Evolutionary conservation across 129 eudicot species (phyloP), one percentile per base, ranked within the genome.

Genomic region (Pseudognaphalium luteoalbum): DNA sequence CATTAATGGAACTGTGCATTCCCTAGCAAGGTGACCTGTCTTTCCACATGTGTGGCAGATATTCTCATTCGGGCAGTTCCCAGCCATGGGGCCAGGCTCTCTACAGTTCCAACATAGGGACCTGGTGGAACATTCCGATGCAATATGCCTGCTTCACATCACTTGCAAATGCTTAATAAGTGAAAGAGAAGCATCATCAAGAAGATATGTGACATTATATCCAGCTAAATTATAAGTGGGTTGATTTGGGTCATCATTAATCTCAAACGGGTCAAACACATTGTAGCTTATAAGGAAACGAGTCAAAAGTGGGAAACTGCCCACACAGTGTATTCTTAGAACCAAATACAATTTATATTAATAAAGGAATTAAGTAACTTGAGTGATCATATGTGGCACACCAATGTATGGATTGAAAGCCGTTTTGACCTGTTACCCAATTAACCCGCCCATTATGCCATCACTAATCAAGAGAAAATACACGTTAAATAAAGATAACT

Each of bases 61-160:
- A 44, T 96, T 97, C 68, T 93, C 97, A 67, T 90, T 93, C 11
- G 92, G 92, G 60, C 97, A 93, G 81, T 81, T 90, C 65, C 95
- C 90, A 16, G 98, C 97, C 95, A 91, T 90, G 87, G 90, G 98
- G 33, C 98, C 98, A 9, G 97, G 98, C 72, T 93, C 98, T 80
- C 98, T 81, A 32, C 97, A 93, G 85, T 93, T 93, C 98, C 97
- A 93, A 51, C 98, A 93, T n/a, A 90, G 86, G 21, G 97, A 88
- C 59, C 88, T 90, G 11, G 98, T 90, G 72, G 81, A 63, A 82
- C 98, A 93, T 75, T 93, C 98, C 1, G 97, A 81, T 57, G 92
- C 92, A 59, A 93, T 88, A 75, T 90, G 97, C 89, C 97, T 93
- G 92, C 68, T 69, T 54, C 69, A 73, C 20, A 44, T 58, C 64